phyloP scores from a whole-genome alignment of 176 grass and related monocot species.

The Eleusine coracana region DNA sequence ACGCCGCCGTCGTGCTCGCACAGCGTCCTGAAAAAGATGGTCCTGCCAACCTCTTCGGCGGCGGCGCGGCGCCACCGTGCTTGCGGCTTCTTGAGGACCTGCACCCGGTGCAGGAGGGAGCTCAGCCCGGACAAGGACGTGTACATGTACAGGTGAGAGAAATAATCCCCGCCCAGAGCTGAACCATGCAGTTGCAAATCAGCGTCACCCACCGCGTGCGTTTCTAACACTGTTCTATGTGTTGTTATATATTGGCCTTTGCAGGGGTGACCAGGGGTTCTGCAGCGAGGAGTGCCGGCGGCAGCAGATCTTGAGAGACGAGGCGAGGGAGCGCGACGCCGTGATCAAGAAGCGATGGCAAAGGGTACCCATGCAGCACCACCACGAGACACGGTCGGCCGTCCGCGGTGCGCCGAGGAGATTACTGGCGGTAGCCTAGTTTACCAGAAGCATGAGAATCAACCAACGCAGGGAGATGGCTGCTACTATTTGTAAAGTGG shows the following conservation, averaged over 20 bases:
- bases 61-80: background rate
- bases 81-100: conserved; percentile 48
- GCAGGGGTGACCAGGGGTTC: conserved; percentile 76
- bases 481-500: background rate
- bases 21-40: conserved; percentile 64
- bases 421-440: conserved; percentile 41
- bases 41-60: conserved; percentile 12
- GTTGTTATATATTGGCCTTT: background rate
- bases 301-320: conserved; percentile 53
- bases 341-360: conserved; percentile 32
- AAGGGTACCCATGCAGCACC: conserved; percentile 13
- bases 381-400: conserved; percentile 11
- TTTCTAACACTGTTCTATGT: background rate
- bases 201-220: background rate
- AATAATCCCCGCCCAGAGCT: background rate
- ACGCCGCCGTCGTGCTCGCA: conserved; percentile 28
- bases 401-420: conserved; percentile 28
- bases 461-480: conserved; percentile 14
- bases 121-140: conserved; percentile 48
- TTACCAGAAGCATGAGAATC: background rate
- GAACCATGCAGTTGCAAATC: background rate
- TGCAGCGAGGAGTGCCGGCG: conserved; percentile 70
- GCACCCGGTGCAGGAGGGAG: conserved; percentile 63
- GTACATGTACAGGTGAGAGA: conserved; percentile 74
- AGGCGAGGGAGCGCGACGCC: conserved; percentile 45